phyloP scores from a whole-genome alignment of 2,329 filamentous ascomycete species.

The Alternaria triticimaculans region DNA sequence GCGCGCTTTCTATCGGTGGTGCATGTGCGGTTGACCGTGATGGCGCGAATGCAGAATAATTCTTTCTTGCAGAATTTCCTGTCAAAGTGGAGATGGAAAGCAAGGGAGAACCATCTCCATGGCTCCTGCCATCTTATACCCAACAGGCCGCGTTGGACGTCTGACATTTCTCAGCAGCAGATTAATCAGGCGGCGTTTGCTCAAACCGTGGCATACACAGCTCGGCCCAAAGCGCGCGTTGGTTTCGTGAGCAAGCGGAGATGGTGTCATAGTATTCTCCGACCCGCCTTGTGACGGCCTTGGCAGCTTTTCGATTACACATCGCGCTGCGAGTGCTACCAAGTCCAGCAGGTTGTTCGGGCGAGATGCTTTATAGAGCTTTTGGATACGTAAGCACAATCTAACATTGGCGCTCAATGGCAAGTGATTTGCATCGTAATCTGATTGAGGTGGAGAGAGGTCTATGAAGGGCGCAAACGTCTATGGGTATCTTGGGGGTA shows the following conservation, averaged over 20 bases:
- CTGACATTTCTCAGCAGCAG: slow-evolving; percentile 34
- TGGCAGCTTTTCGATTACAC: slow-evolving; percentile 25
- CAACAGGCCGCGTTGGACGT: slow-evolving; percentile 1
- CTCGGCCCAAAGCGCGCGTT: slow-evolving; percentile 24
- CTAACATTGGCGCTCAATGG: not conserved
- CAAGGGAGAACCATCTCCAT: not conserved
- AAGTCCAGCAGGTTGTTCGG: slow-evolving; percentile 15
- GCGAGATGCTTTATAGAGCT: slow-evolving; percentile 1
- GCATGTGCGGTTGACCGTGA: not conserved
- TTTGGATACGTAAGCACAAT: slow-evolving; percentile 15
- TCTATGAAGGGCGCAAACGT: not conserved
- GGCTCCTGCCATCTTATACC: slow-evolving; percentile 7
- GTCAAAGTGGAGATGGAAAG: not conserved
- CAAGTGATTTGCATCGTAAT: not conserved
- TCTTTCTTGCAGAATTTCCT: slow-evolving; percentile 1
- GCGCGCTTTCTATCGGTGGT: slow-evolving; percentile 16
- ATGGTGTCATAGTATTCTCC: slow-evolving; percentile 43
- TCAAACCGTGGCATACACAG: slow-evolving; percentile 9
- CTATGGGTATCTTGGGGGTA: slow-evolving; percentile 2
- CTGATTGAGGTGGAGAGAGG: not conserved
- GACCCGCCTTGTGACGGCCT: slow-evolving; percentile 41
- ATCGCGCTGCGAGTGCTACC: slow-evolving; percentile 11
- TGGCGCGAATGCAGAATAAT: slow-evolving; percentile 1
- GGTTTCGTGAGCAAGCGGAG: slow-evolving; percentile 35
- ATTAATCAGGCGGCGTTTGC: slow-evolving; percentile 25